These are phyloP conservation scores for Lizonia empirigonia DNA, from an alignment of 2,329 filamentous ascomycete genomes.

Conservation along the genomic window DNA sequence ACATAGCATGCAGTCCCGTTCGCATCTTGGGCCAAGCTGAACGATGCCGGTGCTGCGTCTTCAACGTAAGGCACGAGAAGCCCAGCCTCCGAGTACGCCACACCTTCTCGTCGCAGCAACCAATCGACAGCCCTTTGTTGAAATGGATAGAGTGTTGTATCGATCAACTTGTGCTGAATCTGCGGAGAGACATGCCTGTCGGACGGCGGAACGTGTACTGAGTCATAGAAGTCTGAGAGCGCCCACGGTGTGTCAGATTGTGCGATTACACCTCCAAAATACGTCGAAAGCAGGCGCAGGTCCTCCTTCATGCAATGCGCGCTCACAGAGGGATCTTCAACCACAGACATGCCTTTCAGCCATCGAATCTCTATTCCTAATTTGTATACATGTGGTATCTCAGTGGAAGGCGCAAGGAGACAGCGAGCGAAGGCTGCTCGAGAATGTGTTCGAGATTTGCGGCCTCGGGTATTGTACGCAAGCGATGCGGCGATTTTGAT, in stretches of 20 bases:
- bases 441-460: constrained; percentile 21
- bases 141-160: constrained; percentile 68
- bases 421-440: constrained; percentile 37
- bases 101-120: constrained; percentile 70
- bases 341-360: constrained; percentile 34
- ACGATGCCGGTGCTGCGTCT: constrained; percentile 51
- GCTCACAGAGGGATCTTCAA: constrained; percentile 28
- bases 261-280: constrained; percentile 22
- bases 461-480: constrained; percentile 24
- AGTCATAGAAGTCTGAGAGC: constrained; percentile 70
- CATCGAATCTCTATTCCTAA: constrained; percentile 37
- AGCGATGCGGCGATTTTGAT: constrained; percentile 26
- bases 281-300: constrained; percentile 32
- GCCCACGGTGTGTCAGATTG: constrained; percentile 48
- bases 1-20: constrained; percentile 58
- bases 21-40: constrained; percentile 53
- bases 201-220: constrained; percentile 65
- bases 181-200: constrained; percentile 38
- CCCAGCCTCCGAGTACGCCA: constrained; percentile 50
- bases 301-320: constrained; percentile 29
- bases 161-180: constrained; percentile 35
- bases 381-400: constrained; percentile 20
- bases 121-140: constrained; percentile 73
- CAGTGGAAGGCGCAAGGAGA: constrained; percentile 20
- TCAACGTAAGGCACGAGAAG: constrained; percentile 18